Evolutionary conservation across 495 filamentous ascomycete genomes (phyloP).

Genomic region (Jackrogersella minutella): DNA sequence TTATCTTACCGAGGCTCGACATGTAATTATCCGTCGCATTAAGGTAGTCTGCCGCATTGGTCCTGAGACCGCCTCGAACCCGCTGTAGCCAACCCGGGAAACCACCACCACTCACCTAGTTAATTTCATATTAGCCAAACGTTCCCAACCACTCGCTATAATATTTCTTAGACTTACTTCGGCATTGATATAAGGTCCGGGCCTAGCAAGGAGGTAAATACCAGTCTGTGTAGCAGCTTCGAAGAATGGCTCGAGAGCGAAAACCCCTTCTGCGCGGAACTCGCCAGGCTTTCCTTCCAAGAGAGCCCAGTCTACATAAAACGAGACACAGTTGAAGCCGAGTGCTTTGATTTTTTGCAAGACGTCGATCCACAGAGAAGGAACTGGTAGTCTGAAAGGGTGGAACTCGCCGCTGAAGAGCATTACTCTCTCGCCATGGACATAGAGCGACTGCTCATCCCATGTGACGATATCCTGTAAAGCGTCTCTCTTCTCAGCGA

Average conservation of each 20-base stretch:
- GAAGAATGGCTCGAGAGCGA: conserved; percentile 75
- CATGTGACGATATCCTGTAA: conserved; percentile 63
- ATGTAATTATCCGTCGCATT: conserved; percentile 72
- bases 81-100: conserved; percentile 63
- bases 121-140: neutral
- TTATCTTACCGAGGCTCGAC: conserved; percentile 62
- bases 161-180: conserved; percentile 50
- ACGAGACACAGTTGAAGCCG: conserved; percentile 78
- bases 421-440: conserved; percentile 74
- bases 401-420: conserved; percentile 79
- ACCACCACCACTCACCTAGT: conserved; percentile 44
- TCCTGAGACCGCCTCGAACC: conserved; percentile 67
- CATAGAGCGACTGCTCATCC: conserved; percentile 77
- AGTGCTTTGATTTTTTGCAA: conserved; percentile 82
- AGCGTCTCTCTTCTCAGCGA: conserved; percentile 16
- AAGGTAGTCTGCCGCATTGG: conserved; percentile 65
- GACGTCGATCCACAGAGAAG: conserved; percentile 74
- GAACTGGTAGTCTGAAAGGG: conserved; percentile 77
- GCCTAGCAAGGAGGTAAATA: conserved; percentile 77
- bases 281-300: conserved; percentile 75
- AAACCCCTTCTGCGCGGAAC: conserved; percentile 73
- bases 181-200: conserved; percentile 65
- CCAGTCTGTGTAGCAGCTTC: conserved; percentile 72
- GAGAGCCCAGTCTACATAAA: conserved; percentile 83
- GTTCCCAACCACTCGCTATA: neutral